Evolutionary conservation across 176 grass and related monocot genomes (phyloP).

Genomic region (Carex littledalei): DNA sequence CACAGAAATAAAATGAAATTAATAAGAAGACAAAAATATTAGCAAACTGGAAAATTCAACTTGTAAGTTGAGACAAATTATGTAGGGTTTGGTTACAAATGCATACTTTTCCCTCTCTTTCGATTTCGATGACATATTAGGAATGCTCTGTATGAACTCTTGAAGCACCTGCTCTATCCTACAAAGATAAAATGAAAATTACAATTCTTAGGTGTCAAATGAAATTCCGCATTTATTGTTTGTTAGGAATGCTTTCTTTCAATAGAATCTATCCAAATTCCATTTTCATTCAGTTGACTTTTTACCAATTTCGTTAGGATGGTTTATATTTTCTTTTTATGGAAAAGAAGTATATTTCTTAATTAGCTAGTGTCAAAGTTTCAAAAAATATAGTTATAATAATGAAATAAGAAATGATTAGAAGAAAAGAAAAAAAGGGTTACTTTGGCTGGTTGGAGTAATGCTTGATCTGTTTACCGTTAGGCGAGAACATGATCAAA

Average conservation of each 20-base stretch:
- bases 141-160: not conserved
- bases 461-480: slow-evolving; percentile 34
- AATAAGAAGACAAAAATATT: not conserved
- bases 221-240: not conserved
- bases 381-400: not conserved
- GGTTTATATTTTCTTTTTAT: not conserved
- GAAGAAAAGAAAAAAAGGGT: not conserved
- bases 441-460: slow-evolving; percentile 42
- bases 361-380: too few relatives aligned
- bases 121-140: not conserved
- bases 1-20: not conserved
- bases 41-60: not conserved
- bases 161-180: not conserved
- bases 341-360: not conserved
- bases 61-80: not conserved
- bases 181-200: not conserved
- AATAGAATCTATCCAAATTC: too few relatives aligned
- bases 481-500: slow-evolving; percentile 66
- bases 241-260: too few relatives aligned
- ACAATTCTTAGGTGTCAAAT: not conserved
- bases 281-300: too few relatives aligned
- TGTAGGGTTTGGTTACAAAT: not conserved
- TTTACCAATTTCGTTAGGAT: too few relatives aligned
- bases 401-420: not conserved
- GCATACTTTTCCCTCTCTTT: not conserved